These are phyloP conservation scores for Globisporangium polare DNA, from an alignment of 352 stramenopile species.

Conservation along the genomic window DNA sequence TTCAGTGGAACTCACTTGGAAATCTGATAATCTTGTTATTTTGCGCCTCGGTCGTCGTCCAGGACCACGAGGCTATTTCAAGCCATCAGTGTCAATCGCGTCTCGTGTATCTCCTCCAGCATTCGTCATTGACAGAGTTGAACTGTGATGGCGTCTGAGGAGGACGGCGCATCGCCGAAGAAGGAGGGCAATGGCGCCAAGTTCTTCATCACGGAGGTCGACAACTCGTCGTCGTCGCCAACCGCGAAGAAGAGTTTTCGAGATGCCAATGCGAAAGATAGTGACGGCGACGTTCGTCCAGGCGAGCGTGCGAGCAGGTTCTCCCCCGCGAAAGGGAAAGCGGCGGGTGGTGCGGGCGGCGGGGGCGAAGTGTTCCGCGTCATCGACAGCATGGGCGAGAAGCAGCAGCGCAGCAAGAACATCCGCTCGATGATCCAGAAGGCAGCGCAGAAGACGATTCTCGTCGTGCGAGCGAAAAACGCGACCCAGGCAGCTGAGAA, in stretches of 20 bases:
- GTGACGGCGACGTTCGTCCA: background rate
- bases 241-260: background rate
- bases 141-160: background rate
- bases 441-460: conserved; percentile 67
- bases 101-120: background rate
- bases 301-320: conserved; percentile 9
- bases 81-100: background rate
- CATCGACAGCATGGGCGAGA: conserved; percentile 47
- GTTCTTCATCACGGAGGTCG: conserved; percentile 37
- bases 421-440: conserved; percentile 62
- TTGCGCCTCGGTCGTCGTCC: background rate
- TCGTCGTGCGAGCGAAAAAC: conserved; percentile 70
- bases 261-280: conserved; percentile 2
- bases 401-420: conserved; percentile 45
- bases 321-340: conserved; percentile 2
- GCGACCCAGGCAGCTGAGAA: conserved; percentile 62
- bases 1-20: background rate
- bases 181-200: conserved; percentile 5
- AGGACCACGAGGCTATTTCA: background rate
- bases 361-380: conserved; percentile 43
- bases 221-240: background rate
- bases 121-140: background rate
- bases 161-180: background rate
- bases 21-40: conserved; percentile 5
- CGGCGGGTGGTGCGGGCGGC: background rate